These are phyloP conservation scores for Phytophthora sojae DNA, from an alignment of 352 stramenopile genomes.

Conservation along the genomic window DNA sequence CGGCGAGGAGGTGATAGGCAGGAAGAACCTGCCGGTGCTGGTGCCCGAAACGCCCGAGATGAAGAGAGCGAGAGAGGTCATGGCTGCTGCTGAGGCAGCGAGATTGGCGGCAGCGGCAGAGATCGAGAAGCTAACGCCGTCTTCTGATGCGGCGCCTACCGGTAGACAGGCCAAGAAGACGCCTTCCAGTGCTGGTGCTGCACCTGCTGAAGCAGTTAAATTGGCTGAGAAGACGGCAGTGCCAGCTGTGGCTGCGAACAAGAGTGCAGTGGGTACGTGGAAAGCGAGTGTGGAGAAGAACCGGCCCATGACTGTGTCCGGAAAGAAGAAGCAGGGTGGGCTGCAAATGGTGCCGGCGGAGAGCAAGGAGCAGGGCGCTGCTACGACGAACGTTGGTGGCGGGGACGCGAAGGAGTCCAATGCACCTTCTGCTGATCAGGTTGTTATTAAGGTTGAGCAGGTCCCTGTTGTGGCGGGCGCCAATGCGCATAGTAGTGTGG, in stretches of 20 bases:
- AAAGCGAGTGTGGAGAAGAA: constrained; percentile 27
- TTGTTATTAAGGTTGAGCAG: background rate
- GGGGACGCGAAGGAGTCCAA: background rate
- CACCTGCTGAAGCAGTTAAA: too few species aligned
- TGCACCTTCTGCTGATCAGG: background rate
- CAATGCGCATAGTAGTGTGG: background rate
- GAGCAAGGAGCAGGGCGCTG: background rate
- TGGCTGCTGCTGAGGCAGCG: background rate
- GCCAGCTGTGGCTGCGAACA: too few species aligned
- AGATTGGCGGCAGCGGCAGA: background rate
- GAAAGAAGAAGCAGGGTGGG: too few species aligned
- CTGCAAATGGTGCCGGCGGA: too few species aligned
- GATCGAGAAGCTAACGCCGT: too few species aligned
- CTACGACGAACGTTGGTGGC: background rate
- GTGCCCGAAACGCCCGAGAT: background rate
- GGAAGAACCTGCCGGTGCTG: background rate
- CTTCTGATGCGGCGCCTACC: too few species aligned
- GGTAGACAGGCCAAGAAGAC: too few species aligned
- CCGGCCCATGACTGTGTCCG: background rate
- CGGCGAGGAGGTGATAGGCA: background rate
- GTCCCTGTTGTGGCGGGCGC: background rate
- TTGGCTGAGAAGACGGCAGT: too few species aligned
- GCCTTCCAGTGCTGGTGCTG: too few species aligned
- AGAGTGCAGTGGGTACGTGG: constrained; percentile 17
- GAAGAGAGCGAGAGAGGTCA: background rate